These are phyloP conservation scores for Backusella tarrabulga DNA, from an alignment of 192 early-diverging fungal genomes.

Conservation along the genomic window DNA sequence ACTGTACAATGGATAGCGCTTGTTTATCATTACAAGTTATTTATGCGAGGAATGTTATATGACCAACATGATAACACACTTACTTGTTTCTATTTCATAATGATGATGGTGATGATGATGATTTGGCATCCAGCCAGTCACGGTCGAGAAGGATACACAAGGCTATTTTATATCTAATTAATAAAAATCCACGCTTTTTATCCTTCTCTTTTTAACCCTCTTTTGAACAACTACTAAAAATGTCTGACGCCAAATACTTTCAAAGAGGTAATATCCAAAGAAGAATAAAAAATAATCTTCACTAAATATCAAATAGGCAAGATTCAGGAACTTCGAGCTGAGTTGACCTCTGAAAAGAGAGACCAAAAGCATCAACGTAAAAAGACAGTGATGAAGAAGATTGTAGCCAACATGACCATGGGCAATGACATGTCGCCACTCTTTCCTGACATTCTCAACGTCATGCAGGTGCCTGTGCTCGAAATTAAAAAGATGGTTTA, in stretches of 20 bases:
- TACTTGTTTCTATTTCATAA: too few species aligned
- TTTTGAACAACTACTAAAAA: neutral
- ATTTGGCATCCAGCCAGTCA: neutral
- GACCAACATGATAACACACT: too few species aligned
- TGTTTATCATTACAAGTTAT: too few species aligned
- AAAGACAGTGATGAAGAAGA: slow-evolving; percentile 64
- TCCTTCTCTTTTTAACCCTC: neutral
- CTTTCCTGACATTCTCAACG: slow-evolving; percentile 88
- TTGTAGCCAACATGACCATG: slow-evolving; percentile 99
- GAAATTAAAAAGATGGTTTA: slow-evolving; percentile 94
- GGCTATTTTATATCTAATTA: neutral
- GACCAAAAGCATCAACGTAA: slow-evolving; percentile 81
- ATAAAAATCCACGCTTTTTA: neutral
- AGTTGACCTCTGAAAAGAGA: slow-evolving; percentile 84
- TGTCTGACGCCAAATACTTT: slow-evolving; percentile 60
- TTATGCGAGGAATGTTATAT: too few species aligned
- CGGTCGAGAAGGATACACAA: neutral
- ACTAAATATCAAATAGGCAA: slow-evolving; percentile 58
- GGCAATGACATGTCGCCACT: slow-evolving; percentile 98
- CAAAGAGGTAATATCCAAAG: slow-evolving; percentile 44
- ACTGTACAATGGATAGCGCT: too few species aligned
- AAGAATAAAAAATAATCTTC: neutral
- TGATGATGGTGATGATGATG: too few species aligned
- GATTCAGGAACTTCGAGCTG: slow-evolving; percentile 83
- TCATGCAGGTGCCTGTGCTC: slow-evolving; percentile 85